These are phyloP conservation scores for Leishmania martiniquensis DNA, from an alignment of 208 protist genomes.

Conservation along the genomic window DNA sequence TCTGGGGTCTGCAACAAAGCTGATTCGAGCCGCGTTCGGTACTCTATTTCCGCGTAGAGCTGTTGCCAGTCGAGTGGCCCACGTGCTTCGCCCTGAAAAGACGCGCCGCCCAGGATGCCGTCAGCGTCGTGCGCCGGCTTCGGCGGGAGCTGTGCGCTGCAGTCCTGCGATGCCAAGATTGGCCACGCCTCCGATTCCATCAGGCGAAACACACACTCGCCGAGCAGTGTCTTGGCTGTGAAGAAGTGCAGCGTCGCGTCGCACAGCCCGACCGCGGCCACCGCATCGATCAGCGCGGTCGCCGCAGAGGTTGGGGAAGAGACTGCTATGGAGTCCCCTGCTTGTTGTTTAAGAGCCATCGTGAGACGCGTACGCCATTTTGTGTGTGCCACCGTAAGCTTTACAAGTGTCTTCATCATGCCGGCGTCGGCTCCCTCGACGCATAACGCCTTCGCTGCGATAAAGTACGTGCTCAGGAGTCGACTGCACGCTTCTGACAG, in stretches of 20 bases:
- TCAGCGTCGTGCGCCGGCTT: too few species aligned
- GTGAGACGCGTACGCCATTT: constrained; percentile 41
- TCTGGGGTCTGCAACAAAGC: not conserved
- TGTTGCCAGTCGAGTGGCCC: not conserved
- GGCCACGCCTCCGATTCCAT: constrained; percentile 36
- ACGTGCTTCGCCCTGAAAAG: not conserved
- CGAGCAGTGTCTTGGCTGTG: constrained; percentile 59
- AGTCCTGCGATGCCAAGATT: constrained; percentile 7
- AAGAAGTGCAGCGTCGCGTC: constrained; percentile 80
- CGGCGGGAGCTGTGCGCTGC: not conserved
- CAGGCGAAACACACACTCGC: constrained; percentile 54
- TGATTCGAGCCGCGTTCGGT: constrained; percentile 7
- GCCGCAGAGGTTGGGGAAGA: not conserved
- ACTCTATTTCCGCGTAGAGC: constrained; percentile 12
- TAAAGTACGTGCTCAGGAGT: constrained; percentile 75
- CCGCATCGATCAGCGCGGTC: constrained; percentile 78
- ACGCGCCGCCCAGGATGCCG: not conserved
- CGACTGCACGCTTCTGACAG: constrained; percentile 49
- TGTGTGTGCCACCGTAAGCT: constrained; percentile 70
- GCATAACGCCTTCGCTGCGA: constrained; percentile 61
- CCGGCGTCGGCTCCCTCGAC: constrained; percentile 52
- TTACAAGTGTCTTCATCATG: constrained; percentile 79
- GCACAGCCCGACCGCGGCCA: constrained; percentile 76
- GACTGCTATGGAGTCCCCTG: not conserved
- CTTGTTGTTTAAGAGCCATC: not conserved